Base-by-base conservation (phyloP, 805 yeast genomes). In the Metschnikowia kofuensis region DNA sequence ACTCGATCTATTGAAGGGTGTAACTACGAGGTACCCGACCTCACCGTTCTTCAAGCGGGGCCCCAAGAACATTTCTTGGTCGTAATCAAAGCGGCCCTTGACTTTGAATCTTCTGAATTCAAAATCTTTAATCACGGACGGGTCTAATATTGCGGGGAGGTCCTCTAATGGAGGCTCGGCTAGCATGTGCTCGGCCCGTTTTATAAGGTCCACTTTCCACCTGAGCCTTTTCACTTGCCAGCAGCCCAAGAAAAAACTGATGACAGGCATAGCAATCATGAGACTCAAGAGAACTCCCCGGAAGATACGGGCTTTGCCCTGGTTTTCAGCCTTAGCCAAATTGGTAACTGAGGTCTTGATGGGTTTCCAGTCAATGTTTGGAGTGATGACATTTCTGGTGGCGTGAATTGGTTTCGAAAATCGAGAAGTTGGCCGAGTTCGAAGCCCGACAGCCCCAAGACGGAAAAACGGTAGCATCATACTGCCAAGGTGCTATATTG, bases 211-310 rank as follows among this genome's bases (percentile, higher is more conserved):
- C 26, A 83, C 86, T 65, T 94, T 94, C 99, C 99, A 94, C 51
- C 80, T 75, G 43, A 94, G 70, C 55, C 99, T 76, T 58, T 80
- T 74, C 40, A 88, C 82, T 70, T 94, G 99, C 99, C 99, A 94
- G 48, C 90, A 79, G 1, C 98, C 99, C 39, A 94, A 70, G 41
- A 83, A 84, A 63, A 92, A 87, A 10, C 96, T 82, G 2, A 90
- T 76, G 1, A 90, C 75, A 0, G 99, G 99, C 85, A 95, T 92
- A 16, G 92, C 80, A 52, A 69, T 49, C 82, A 73, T 58, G 60
- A 77, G 59, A 29, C 83, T 76, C 39, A 80, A 57, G 15, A 80
- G 58, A 46, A 68, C 58, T 55, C 65, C 68, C 49, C 70, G 72
- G 57, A 64, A 62, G 59, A 61, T 57, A 45, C 70, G 73, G 51